phyloP scores from a whole-genome alignment of 2,329 filamentous ascomycete species.

The Fusarium sulawesiense region DNA sequence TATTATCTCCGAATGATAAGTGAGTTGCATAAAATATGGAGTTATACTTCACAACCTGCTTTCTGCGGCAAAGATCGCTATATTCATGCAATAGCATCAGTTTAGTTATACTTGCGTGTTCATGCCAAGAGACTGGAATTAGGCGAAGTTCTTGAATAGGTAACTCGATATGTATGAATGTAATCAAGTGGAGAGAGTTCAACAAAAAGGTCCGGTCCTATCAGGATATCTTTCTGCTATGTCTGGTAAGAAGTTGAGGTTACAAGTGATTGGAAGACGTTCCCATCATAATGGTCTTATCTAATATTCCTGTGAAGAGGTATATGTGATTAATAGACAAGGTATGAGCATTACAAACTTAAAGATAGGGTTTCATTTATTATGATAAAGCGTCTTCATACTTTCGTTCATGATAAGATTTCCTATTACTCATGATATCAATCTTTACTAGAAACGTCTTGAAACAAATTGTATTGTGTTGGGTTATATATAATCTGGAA shows the following conservation, averaged over 20 bases:
- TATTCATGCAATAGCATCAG: not conserved
- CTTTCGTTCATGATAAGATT: not conserved
- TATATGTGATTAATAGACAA: not conserved
- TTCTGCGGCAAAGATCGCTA: not conserved
- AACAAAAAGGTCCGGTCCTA: not conserved
- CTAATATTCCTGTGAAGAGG: not conserved
- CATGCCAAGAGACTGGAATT: not conserved
- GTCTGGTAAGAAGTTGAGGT: not conserved
- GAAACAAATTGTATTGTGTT: not conserved
- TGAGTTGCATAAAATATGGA: not conserved
- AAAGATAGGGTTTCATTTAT: not conserved
- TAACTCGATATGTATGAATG: not conserved
- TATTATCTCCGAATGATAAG: constrained; percentile 5
- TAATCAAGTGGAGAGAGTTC: not conserved
- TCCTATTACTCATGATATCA: not conserved
- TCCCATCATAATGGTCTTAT: not conserved
- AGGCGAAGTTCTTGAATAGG: not conserved
- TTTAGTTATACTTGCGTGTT: not conserved
- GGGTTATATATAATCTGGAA: not conserved
- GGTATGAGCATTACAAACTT: not conserved
- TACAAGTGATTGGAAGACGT: not conserved
- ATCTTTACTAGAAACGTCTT: not conserved
- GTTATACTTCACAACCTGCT: not conserved
- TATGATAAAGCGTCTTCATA: not conserved
- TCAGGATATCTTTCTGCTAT: not conserved